Percentiles rank a stretch among this genome's conserved stretches.
Conservation (phyloP, 2,329 filamentous ascomycete species). For the Chrysoporthe cubensis region DNA sequence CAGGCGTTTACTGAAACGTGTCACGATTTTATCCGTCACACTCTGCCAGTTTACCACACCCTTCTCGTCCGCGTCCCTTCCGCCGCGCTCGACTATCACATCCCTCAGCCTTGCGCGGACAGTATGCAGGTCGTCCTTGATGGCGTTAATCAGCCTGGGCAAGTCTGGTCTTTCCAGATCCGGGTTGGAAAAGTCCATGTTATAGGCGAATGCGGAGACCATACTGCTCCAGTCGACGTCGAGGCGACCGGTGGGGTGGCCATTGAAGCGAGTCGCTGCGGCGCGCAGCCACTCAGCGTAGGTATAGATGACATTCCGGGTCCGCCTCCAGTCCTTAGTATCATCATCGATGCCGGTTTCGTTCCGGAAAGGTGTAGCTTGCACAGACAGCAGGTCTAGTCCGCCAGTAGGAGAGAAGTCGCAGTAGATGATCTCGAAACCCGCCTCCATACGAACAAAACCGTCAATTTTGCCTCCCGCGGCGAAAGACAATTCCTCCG, state of each 20-base stretch:
- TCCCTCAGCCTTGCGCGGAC: slow-evolving; percentile 38
- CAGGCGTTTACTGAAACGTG: slow-evolving; percentile 63
- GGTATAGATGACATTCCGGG: not conserved
- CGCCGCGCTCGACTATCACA: slow-evolving; percentile 28
- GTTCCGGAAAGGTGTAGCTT: slow-evolving; percentile 30
- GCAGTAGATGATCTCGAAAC: slow-evolving; percentile 73
- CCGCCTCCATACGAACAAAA: slow-evolving; percentile 68
- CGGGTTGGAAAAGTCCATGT: slow-evolving; percentile 52
- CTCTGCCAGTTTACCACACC: slow-evolving; percentile 66
- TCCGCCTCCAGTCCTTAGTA: not conserved
- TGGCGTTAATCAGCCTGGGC: slow-evolving; percentile 33
- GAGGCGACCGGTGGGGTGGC: slow-evolving; percentile 46
- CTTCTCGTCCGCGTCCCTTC: slow-evolving; percentile 40
- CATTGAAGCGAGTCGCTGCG: slow-evolving; percentile 49
- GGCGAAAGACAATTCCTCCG: slow-evolving; percentile 48
- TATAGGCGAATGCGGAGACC: slow-evolving; percentile 55
- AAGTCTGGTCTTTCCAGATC: slow-evolving; percentile 33
- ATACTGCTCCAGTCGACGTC: slow-evolving; percentile 53
- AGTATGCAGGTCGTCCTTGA: slow-evolving; percentile 28
- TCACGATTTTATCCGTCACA: slow-evolving; percentile 66
- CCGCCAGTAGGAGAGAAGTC: slow-evolving; percentile 52
- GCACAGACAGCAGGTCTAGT: slow-evolving; percentile 42
- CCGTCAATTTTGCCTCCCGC: slow-evolving; percentile 55
- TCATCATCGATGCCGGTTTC: slow-evolving; percentile 31
- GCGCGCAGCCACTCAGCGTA: slow-evolving; percentile 45